Evolutionary conservation across 148 eudicot species (phyloP), one percentile per base, ranked within the genome.

Genomic region (Heliosperma pusillum): DNA sequence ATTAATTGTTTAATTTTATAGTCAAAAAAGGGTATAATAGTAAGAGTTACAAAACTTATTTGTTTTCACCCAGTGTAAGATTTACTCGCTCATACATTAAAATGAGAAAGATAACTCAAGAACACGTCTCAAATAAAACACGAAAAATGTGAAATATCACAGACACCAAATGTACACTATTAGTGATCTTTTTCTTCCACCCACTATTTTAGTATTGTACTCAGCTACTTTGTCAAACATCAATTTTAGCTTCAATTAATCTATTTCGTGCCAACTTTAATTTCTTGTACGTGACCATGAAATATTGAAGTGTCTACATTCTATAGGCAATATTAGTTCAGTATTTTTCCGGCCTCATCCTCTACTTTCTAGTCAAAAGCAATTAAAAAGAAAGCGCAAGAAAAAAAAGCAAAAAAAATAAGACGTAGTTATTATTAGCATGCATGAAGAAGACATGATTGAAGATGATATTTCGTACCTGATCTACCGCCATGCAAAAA

Each of bases 311-410:
- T 56, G 25, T 56, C 19, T 30, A 53, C 7, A 3, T 17, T 9
- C 47, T 11, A 29, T 65, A 65, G 45, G 21, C 10, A 30, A 29
- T 19, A 15, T 30, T 7, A 61, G 8, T 22, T 24, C 15, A 65
- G 4, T 66, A 33, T 66, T 22, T 52, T 25, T 21, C 16, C 65
- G 30, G 40, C 45, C 24, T 75, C 20, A 44, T 74, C 25, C 12
- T 29, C 53, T 61, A 13, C 75, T 78, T 78, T 78, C 24, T 63
- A 76, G 80, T 78, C 80, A 78, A 78, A 78, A 78, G 66, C 1
- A 50, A 50, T 50, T 50, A 27, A 12, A 12, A 61, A 42, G 44
- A 29, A 71, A 64, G 44, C 4, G 36, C 42, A 25, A 26, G 36
- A 20, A 21, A 72, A 71, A 63, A n/a, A 27, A 52, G 13, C 52